Percentiles rank a stretch among this genome's conserved stretches.
Evolutionary conservation across 768 basidiomycete genomes (phyloP).

Genomic region (Pisolithus marmoratus): DNA sequence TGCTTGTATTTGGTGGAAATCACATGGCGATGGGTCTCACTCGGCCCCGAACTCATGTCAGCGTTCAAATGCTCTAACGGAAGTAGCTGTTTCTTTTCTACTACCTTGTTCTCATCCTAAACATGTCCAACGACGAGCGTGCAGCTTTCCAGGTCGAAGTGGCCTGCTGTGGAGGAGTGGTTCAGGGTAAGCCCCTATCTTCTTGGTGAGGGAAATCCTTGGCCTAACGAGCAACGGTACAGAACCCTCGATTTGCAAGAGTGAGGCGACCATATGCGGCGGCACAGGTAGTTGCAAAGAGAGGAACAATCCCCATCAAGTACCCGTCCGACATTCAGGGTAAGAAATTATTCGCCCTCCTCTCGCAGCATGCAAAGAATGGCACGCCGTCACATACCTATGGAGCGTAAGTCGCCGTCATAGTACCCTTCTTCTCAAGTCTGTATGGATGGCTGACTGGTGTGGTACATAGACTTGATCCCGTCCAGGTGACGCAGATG

Average conservation of each 20-base stretch:
- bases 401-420: constrained; percentile 77
- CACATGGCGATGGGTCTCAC: constrained; percentile 22
- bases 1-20: constrained; percentile 26
- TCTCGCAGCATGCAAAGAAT: constrained; percentile 70
- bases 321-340: constrained; percentile 84
- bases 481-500: constrained; percentile 98
- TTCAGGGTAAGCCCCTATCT: constrained; percentile 65
- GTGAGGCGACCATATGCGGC: constrained; percentile 92
- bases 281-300: constrained; percentile 87
- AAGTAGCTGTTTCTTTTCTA: constrained; percentile 15
- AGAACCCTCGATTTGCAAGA: constrained; percentile 84
- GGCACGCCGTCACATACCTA: constrained; percentile 92
- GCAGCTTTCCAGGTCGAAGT: constrained; percentile 76
- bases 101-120: constrained; percentile 11
- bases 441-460: background rate
- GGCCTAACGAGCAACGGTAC: constrained; percentile 1
- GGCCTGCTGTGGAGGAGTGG: constrained; percentile 80
- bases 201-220: background rate
- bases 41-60: background rate
- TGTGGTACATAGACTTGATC: constrained; percentile 71
- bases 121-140: constrained; percentile 58
- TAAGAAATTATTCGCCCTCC: constrained; percentile 78
- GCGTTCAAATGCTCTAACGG: constrained; percentile 3
- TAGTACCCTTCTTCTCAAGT: background rate
- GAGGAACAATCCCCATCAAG: constrained; percentile 77